Evolutionary conservation across 2,329 filamentous ascomycete species (phyloP), one percentile per base, ranked within the genome.

Genomic region (Didymella glomerata): DNA sequence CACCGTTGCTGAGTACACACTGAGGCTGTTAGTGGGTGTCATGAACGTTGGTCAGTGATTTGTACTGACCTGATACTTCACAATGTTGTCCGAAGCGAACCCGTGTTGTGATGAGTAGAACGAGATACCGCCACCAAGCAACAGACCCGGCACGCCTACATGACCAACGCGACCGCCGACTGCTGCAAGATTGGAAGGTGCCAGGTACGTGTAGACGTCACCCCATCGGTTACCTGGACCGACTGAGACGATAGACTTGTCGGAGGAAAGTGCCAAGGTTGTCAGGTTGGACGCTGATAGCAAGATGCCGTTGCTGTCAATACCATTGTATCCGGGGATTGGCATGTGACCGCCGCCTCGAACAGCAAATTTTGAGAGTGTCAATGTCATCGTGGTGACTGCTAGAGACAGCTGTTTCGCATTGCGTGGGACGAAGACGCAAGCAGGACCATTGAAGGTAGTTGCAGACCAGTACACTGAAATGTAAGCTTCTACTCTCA

Each of bases 171-270:
- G 61, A 2, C 72, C 73, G 2, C 73, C 73, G 9, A 73, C 65
- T 51, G 68, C 67, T 34, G 65, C 62, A 13, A 75, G 61, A 1
- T 59, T 54, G 3, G 46, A 57, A 11, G 55, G 51, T 27, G 74
- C 62, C 1, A 77, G 57, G 25, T 66, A 63, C 1, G 61, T 62
- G 25, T 67, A 76, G 1, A 76, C 72, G 36, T 74, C 65, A 9
- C 64, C 64, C 73, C 74, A 76, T 42, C 65, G 57, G 10, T 69
- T 64, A 1, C 74, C 74, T 16, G 74, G 64, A 1, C 73, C 73
- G 14, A 76, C 62, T 3, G 57, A 64, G 9, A 74, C 60, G 2
- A 48, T 57, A 1, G 64, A 53, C 44, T 68, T 65, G 61, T 74
- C 71, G 1, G 63, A 40, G 3, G 67, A 69, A 8, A 70, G 64